Percentiles rank a stretch among this genome's conserved stretches.
These are phyloP conservation scores for Aspergillus sojae DNA, from an alignment of 2,329 filamentous ascomycete species.

Conservation along the genomic window DNA sequence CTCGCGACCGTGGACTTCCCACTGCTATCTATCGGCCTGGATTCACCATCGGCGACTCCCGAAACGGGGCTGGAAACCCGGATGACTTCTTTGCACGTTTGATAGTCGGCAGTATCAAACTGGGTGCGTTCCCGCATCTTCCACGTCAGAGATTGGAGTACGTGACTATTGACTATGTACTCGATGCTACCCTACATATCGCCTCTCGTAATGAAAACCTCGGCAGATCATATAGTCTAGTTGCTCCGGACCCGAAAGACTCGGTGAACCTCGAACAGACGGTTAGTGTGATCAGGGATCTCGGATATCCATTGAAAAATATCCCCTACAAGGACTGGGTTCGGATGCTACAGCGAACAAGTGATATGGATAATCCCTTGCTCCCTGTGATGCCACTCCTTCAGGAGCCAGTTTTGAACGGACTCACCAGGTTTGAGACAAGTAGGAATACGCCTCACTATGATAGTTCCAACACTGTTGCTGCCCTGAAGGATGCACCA, in stretches of 20 bases:
- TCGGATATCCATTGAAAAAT: conserved; percentile 1
- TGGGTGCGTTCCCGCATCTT: conserved; percentile 43
- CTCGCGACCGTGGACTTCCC: conserved; percentile 69
- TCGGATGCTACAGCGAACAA: neutral
- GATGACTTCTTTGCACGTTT: conserved; percentile 84
- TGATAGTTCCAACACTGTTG: conserved; percentile 10
- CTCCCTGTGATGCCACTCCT: conserved; percentile 41
- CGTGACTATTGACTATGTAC: conserved; percentile 18
- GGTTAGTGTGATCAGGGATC: conserved; percentile 5
- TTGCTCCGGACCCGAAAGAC: conserved; percentile 10
- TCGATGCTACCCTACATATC: conserved; percentile 15
- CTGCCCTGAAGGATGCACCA: conserved; percentile 11
- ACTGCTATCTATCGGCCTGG: conserved; percentile 75
- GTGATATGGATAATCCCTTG: conserved; percentile 9
- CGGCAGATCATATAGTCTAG: conserved; percentile 18
- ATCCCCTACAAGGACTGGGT: conserved; percentile 10
- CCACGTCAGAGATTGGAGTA: conserved; percentile 19
- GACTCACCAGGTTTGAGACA: conserved; percentile 26
- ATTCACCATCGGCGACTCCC: conserved; percentile 72
- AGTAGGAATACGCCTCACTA: conserved; percentile 16
- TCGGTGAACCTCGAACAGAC: conserved; percentile 16
- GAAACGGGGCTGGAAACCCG: conserved; percentile 63
- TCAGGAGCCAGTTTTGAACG: conserved; percentile 35
- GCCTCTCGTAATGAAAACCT: conserved; percentile 11
- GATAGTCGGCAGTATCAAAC: conserved; percentile 77